Conservation (phyloP, 179 eudicot species). For the Kewa caespitosa region DNA sequence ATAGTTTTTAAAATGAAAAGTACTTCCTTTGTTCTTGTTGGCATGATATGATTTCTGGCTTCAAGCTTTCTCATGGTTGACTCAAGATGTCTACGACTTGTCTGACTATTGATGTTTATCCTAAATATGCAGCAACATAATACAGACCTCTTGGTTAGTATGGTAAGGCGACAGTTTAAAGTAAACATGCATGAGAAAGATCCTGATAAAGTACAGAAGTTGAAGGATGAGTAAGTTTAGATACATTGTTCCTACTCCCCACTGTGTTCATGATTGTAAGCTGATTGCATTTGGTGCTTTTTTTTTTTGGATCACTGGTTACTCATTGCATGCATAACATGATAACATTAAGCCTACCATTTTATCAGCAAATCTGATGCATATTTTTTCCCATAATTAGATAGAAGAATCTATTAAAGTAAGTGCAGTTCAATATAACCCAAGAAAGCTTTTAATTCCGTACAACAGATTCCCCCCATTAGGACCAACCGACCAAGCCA, state of each 20-base stretch:
- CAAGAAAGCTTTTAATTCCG: too few relatives aligned
- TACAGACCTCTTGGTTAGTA: conserved; percentile 57
- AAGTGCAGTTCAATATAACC: too few relatives aligned
- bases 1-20: not conserved
- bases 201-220: conserved; percentile 80
- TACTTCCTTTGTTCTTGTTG: not conserved
- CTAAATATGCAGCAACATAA: conserved; percentile 65
- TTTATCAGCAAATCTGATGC: too few relatives aligned
- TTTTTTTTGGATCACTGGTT: not conserved
- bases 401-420: too few relatives aligned
- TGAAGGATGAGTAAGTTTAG: conserved; percentile 75
- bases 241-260: not conserved
- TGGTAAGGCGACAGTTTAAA: conserved; percentile 83
- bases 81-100: not conserved
- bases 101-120: not conserved
- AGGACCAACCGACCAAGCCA: too few relatives aligned
- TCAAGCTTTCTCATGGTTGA: not conserved
- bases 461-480: too few relatives aligned
- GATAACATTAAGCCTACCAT: too few relatives aligned
- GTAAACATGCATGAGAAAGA: conserved; percentile 74
- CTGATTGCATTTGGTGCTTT: not conserved
- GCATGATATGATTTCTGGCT: not conserved
- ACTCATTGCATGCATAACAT: too few relatives aligned
- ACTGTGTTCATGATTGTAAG: not conserved
- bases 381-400: too few relatives aligned